Percentiles rank a stretch among this genome's conserved stretches.
Conservation (phyloP, 1,139 yeast genomes). For the Meyerozyma guilliermondii region DNA sequence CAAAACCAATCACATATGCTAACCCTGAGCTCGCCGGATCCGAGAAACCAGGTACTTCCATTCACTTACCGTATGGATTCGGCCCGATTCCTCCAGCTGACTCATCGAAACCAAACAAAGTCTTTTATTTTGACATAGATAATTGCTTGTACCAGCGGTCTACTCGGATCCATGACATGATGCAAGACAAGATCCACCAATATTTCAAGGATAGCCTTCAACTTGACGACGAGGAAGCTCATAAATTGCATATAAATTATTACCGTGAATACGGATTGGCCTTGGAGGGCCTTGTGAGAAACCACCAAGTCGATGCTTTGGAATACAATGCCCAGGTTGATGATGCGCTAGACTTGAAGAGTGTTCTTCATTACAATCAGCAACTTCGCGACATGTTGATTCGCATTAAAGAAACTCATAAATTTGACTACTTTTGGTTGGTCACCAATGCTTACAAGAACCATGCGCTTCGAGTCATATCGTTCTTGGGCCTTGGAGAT, state of each 20-base stretch:
- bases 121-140: slow-evolving; percentile 88
- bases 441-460: slow-evolving; percentile 91
- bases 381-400: slow-evolving; percentile 48
- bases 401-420: slow-evolving; percentile 29
- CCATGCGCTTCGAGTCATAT: slow-evolving; percentile 76
- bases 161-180: slow-evolving; percentile 73
- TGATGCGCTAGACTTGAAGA: slow-evolving; percentile 82
- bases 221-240: slow-evolving; percentile 73
- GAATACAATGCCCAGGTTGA: slow-evolving; percentile 87
- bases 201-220: slow-evolving; percentile 65
- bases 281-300: slow-evolving; percentile 81
- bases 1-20: slow-evolving; percentile 8
- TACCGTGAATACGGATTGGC: slow-evolving; percentile 89
- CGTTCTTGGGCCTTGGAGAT: slow-evolving; percentile 81
- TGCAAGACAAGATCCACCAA: slow-evolving; percentile 80
- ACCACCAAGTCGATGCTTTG: slow-evolving; percentile 80
- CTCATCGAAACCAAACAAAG: slow-evolving; percentile 26
- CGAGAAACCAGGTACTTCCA: slow-evolving; percentile 27
- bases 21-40: slow-evolving; percentile 13
- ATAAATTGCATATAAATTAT: slow-evolving; percentile 62
- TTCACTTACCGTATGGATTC: slow-evolving; percentile 37
- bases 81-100: slow-evolving; percentile 39
- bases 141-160: slow-evolving; percentile 79
- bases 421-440: slow-evolving; percentile 58
- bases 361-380: slow-evolving; percentile 59